phyloP scores from a whole-genome alignment of 306 rosid genomes.

The Prunus mira region DNA sequence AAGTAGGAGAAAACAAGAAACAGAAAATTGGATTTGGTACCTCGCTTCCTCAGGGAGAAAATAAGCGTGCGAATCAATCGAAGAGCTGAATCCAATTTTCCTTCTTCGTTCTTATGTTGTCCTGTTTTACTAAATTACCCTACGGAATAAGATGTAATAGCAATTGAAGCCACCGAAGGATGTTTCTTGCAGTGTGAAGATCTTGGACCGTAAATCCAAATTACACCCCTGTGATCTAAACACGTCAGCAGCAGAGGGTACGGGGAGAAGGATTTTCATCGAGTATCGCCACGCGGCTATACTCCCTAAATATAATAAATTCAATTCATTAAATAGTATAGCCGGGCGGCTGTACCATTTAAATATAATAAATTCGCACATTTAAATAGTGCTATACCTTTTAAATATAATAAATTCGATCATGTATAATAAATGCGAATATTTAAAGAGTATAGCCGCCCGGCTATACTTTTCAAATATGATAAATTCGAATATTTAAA shows the following conservation, averaged over 20 bases:
- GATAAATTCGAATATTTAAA: too few relatives aligned
- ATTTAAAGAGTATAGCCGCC: too few relatives aligned
- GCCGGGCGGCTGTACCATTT: too few relatives aligned
- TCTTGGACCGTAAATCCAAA: background rate
- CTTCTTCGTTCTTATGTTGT: background rate
- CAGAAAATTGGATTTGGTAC: background rate
- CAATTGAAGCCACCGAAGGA: background rate
- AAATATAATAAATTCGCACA: too few relatives aligned
- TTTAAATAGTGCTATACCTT: too few relatives aligned
- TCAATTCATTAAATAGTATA: too few relatives aligned
- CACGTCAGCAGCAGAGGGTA: background rate
- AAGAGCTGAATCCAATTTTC: too few relatives aligned
- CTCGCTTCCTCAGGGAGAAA: background rate
- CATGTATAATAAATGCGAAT: too few relatives aligned
- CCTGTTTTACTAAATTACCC: background rate
- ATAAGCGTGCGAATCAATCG: background rate
- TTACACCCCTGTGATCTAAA: background rate
- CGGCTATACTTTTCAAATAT: too few relatives aligned
- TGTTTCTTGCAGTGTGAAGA: background rate
- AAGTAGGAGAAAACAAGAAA: background rate
- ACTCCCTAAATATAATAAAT: too few relatives aligned
- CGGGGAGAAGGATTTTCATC: background rate
- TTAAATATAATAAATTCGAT: too few relatives aligned
- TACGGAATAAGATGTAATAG: background rate
- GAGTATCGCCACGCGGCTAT: too few relatives aligned